These are phyloP conservation scores for Macadamia tetraphylla DNA, from an alignment of 164 flowering plant genomes.

Conservation along the genomic window DNA sequence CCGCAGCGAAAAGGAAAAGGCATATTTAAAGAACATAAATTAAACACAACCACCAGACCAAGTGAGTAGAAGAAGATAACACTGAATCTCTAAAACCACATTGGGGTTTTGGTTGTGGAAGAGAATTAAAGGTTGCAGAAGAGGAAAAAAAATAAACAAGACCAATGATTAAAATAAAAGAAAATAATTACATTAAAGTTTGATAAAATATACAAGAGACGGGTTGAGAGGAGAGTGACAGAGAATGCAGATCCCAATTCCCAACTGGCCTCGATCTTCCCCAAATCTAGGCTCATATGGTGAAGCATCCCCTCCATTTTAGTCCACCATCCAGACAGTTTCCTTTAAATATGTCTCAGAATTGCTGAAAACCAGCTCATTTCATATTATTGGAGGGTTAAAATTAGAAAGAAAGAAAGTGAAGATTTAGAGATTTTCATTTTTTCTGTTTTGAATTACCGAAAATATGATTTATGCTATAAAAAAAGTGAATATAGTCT, in stretches of 20 bases:
- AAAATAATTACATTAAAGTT: not conserved
- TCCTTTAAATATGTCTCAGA: not conserved
- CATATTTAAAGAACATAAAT: not conserved
- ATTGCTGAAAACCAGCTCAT: not conserved
- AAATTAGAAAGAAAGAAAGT: not conserved
- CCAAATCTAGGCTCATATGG: not conserved
- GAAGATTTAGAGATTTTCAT: too few relatives aligned
- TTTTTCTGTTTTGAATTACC: too few relatives aligned
- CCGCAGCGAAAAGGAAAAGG: not conserved
- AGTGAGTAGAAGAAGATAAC: not conserved
- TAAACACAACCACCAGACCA: not conserved
- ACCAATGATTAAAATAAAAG: not conserved
- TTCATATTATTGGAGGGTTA: not conserved
- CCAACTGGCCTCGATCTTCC: slow-evolving; percentile 11
- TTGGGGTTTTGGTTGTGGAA: slow-evolving; percentile 5
- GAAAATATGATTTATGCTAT: too few relatives aligned
- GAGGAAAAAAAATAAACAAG: not conserved
- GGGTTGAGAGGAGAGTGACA: slow-evolving; percentile 9
- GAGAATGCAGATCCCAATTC: slow-evolving; percentile 17
- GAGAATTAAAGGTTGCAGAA: slow-evolving; percentile 2
- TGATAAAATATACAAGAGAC: not conserved
- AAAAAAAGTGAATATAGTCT: too few relatives aligned
- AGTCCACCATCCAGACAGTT: not conserved
- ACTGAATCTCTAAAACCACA: not conserved
- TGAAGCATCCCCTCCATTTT: not conserved